phyloP scores from a whole-genome alignment of 1,139 yeast species.

The Kurtzmaniella quercitrusa region DNA sequence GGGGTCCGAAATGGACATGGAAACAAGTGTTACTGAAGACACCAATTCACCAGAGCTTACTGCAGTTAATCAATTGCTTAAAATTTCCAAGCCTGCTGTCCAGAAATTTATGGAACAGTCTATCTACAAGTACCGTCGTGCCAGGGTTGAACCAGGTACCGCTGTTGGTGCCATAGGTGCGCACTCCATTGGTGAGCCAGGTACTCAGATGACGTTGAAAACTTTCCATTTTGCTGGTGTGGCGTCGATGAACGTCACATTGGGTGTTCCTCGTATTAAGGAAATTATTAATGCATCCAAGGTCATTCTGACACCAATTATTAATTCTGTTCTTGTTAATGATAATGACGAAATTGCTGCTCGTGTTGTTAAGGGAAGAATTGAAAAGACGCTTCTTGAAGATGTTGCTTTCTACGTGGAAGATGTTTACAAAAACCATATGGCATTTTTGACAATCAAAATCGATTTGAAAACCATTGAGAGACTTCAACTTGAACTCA shows the following conservation, averaged over 20 bases:
- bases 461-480: conserved; percentile 84
- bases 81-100: conserved; percentile 61
- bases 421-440: conserved; percentile 82
- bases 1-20: conserved; percentile 23
- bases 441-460: conserved; percentile 77
- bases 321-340: conserved; percentile 89
- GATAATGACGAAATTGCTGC: conserved; percentile 97
- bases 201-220: conserved; percentile 97
- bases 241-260: conserved; percentile 96
- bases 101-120: conserved; percentile 72
- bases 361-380: conserved; percentile 95
- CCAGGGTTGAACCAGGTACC: conserved; percentile 97
- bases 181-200: conserved; percentile 98
- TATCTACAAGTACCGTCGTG: conserved; percentile 76
- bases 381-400: conserved; percentile 84
- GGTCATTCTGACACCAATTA: conserved; percentile 92
- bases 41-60: conserved; percentile 37
- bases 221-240: conserved; percentile 99
- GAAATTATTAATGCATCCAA: conserved; percentile 98
- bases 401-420: conserved; percentile 89
- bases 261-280: conserved; percentile 98
- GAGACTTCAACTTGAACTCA: conserved; percentile 82
- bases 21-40: conserved; percentile 13
- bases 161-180: conserved; percentile 99
- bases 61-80: conserved; percentile 70